A percentile compares a stretch with the other conserved stretches of the same genome.
phyloP scores from a whole-genome alignment of 176 grass and related monocot genomes.

The sorghum (Sorghum bicolor) region DNA sequence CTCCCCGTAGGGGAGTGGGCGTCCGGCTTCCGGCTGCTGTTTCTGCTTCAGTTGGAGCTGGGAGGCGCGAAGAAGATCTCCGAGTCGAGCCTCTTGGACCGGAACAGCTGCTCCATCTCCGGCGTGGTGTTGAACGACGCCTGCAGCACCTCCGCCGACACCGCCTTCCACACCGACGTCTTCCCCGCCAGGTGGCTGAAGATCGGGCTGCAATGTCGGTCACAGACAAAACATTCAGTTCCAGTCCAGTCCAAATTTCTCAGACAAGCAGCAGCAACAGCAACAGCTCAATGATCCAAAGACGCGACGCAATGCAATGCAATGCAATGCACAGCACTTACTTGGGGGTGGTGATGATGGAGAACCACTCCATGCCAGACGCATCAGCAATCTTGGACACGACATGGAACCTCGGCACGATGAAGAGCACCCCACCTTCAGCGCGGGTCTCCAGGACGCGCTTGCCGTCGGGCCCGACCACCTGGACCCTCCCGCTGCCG shows the following conservation, averaged over 20 bases:
- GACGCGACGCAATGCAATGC: neutral
- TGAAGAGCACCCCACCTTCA: conserved; percentile 61
- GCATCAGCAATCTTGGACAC: conserved; percentile 89
- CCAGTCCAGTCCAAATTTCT: no score
- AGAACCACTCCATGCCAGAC: conserved; percentile 86
- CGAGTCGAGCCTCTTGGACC: conserved; percentile 72
- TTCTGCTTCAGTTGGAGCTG: conserved; percentile 8
- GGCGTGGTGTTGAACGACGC: conserved; percentile 62
- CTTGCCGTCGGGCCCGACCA: conserved; percentile 67
- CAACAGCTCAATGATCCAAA: no score
- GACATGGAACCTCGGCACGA: conserved; percentile 80
- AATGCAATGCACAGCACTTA: conserved; percentile 20
- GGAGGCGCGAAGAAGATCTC: conserved; percentile 85
- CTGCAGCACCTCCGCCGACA: conserved; percentile 67
- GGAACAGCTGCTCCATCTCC: conserved; percentile 74
- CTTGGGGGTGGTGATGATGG: conserved; percentile 91
- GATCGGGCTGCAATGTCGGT: conserved; percentile 48
- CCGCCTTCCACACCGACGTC: conserved; percentile 90
- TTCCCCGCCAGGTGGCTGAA: conserved; percentile 72
- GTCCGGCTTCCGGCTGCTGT: neutral
- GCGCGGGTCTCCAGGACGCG: conserved; percentile 59
- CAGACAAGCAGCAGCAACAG: no score
- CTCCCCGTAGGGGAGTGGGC: neutral
- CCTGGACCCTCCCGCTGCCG: conserved; percentile 76
- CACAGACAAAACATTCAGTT: neutral